Evolutionary conservation across 176 grass and related monocot species (phyloP).

Genomic region (Saccharum officinarum): DNA sequence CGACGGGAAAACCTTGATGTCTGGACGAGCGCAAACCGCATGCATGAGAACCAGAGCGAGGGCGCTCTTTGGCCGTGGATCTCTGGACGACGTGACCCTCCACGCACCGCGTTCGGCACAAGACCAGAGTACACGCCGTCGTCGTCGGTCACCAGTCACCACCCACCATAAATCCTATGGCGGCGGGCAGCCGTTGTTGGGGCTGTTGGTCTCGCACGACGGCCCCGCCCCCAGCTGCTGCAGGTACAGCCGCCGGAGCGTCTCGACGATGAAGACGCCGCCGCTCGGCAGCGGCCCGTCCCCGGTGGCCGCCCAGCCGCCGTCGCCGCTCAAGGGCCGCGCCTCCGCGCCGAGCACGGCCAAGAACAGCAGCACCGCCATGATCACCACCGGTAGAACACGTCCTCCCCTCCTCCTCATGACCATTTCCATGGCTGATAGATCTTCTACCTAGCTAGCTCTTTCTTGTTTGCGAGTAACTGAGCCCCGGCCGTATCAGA

Average conservation of each 20-base stretch:
- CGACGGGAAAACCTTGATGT: background rate
- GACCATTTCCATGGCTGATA: background rate
- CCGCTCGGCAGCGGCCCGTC: background rate
- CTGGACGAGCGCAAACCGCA: too few relatives aligned
- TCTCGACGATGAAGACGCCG: conserved; percentile 23
- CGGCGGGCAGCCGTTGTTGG: conserved; percentile 46
- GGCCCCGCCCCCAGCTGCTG: conserved; percentile 44
- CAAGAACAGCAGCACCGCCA: conserved; percentile 19
- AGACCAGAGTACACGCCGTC: background rate
- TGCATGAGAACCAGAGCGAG: too few relatives aligned
- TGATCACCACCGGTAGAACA: background rate
- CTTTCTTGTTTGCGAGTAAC: background rate
- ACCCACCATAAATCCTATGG: background rate
- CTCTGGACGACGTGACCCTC: too few relatives aligned
- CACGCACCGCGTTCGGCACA: too few relatives aligned
- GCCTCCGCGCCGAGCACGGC: conserved; percentile 30
- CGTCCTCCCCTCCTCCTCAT: background rate
- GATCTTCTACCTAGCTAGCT: too few relatives aligned
- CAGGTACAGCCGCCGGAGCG: conserved; percentile 45
- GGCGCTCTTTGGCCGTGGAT: too few relatives aligned
- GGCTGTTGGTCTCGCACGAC: conserved; percentile 52
- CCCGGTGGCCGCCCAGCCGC: background rate
- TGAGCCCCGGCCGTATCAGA: background rate
- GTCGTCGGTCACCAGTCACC: background rate
- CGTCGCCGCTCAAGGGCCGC: conserved; percentile 26